Evolutionary conservation across 1,284 basidiomycete species (phyloP).

Genomic region (Trichosporon sp.): DNA sequence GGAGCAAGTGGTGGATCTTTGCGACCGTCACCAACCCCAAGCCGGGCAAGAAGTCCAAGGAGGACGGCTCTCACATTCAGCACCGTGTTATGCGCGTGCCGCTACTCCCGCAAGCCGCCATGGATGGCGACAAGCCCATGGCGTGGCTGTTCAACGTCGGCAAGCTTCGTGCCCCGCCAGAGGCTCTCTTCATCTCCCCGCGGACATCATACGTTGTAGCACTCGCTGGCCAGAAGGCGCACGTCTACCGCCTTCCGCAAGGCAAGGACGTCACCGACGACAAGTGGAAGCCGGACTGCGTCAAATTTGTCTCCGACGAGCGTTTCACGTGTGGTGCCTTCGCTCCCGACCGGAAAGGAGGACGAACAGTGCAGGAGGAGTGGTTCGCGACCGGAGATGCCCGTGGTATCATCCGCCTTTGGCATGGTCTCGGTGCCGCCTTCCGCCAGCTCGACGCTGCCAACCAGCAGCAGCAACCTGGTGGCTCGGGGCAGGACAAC

Average conservation of each 20-base stretch:
- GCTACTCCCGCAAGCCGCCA: constrained; percentile 20
- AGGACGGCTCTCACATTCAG: constrained; percentile 30
- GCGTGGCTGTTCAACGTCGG: constrained; percentile 34
- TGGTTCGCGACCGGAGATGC: constrained; percentile 94
- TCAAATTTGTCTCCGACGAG: constrained; percentile 70
- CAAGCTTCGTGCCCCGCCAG: constrained; percentile 41
- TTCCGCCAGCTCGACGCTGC: constrained; percentile 51
- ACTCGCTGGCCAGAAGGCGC: constrained; percentile 76
- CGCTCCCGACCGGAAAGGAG: constrained; percentile 65
- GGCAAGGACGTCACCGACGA: constrained; percentile 34
- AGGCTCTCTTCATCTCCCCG: constrained; percentile 67
- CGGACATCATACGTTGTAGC: constrained; percentile 74
- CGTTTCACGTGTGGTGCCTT: constrained; percentile 79
- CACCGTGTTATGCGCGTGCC: constrained; percentile 39
- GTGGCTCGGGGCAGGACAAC: constrained; percentile 24
- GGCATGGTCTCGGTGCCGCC: constrained; percentile 81
- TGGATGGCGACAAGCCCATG: constrained; percentile 27
- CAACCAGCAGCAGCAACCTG: constrained; percentile 28
- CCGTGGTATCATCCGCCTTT: constrained; percentile 81
- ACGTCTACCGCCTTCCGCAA: constrained; percentile 67
- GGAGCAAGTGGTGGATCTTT: constrained; percentile 48
- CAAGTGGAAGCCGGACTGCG: constrained; percentile 61
- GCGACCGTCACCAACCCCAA: constrained; percentile 38
- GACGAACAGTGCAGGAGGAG: constrained; percentile 62
- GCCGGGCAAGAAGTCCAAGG: constrained; percentile 29